A percentile compares a stretch with the other conserved stretches of the same genome.
Conservation (phyloP, 306 rosid genomes). For the Arachis stenosperma region DNA sequence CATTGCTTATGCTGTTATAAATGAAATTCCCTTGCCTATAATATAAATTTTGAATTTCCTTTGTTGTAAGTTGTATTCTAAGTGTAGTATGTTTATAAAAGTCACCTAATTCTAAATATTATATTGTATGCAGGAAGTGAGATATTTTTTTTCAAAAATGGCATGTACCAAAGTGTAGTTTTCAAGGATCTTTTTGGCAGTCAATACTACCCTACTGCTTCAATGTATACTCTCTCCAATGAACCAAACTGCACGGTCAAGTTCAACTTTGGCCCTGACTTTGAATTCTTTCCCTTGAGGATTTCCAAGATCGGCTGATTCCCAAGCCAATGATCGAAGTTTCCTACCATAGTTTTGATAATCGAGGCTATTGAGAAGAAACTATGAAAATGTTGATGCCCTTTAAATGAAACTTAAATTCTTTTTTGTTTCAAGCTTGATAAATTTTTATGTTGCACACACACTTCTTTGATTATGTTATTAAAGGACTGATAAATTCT, state of each 20-base stretch:
- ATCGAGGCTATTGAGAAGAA: too few species aligned
- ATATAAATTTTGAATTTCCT: background rate
- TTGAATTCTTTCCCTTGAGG: constrained; percentile 58
- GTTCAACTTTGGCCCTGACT: constrained; percentile 54
- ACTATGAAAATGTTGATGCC: too few species aligned
- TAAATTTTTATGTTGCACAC: too few species aligned
- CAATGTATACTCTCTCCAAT: constrained; percentile 90
- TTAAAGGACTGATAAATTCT: constrained; percentile 17
- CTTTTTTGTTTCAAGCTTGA: too few species aligned
- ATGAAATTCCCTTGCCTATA: constrained; percentile 26
- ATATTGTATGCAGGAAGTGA: constrained; percentile 3
- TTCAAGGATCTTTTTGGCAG: constrained; percentile 89
- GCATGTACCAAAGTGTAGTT: constrained; percentile 87
- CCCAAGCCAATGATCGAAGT: constrained; percentile 87
- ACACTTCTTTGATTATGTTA: too few species aligned
- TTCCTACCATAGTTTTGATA: constrained; percentile 47
- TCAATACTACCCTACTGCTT: constrained; percentile 90
- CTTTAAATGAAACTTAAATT: too few species aligned
- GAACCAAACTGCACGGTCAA: constrained; percentile 85
- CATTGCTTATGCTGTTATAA: background rate
- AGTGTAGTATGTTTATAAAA: background rate
- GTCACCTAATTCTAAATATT: constrained; percentile 28
- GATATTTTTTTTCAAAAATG: constrained; percentile 86
- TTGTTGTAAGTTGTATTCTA: constrained; percentile 29
- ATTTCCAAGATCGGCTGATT: constrained; percentile 61